Evolutionary conservation across 2,329 filamentous ascomycete genomes (phyloP).

Genomic region (Colletotrichum aenigma): DNA sequence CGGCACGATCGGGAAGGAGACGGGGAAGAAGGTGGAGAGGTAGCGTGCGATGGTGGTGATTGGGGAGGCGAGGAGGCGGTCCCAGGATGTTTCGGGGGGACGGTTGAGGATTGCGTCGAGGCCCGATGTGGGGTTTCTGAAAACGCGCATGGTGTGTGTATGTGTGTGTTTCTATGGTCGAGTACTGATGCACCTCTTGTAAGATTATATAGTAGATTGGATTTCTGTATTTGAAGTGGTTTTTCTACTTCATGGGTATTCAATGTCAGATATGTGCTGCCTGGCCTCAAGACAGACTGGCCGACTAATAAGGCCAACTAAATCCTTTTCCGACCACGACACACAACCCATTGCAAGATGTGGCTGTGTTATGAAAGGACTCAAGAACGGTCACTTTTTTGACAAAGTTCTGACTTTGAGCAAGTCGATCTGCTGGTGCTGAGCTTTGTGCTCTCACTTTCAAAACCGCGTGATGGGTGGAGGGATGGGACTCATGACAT

Average conservation of each 20-base stretch:
- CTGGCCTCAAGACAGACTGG: not conserved
- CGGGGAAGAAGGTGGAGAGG: not conserved
- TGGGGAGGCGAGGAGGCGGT: not conserved
- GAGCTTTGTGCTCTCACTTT: not conserved
- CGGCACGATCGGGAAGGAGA: not conserved
- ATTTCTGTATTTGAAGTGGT: not conserved
- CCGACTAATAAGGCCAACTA: not conserved
- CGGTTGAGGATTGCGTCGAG: not conserved
- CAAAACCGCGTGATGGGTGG: not conserved
- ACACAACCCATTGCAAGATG: not conserved
- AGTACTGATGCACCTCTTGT: not conserved
- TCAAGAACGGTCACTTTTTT: not conserved
- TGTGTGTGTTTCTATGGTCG: not conserved
- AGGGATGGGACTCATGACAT: not conserved
- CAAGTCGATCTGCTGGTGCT: not conserved
- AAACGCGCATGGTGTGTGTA: not conserved
- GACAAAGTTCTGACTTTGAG: not conserved
- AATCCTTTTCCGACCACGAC: not conserved
- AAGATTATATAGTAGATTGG: not conserved
- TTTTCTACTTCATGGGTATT: not conserved
- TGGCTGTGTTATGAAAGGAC: not conserved
- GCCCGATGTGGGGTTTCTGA: not conserved
- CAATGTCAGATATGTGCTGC: not conserved
- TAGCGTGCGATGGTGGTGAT: not conserved
- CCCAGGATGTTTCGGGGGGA: not conserved